Percentiles rank a stretch among this genome's conserved stretches.
Evolutionary conservation across 129 eudicot genomes (phyloP).

Genomic region (Pittosporum tobira): DNA sequence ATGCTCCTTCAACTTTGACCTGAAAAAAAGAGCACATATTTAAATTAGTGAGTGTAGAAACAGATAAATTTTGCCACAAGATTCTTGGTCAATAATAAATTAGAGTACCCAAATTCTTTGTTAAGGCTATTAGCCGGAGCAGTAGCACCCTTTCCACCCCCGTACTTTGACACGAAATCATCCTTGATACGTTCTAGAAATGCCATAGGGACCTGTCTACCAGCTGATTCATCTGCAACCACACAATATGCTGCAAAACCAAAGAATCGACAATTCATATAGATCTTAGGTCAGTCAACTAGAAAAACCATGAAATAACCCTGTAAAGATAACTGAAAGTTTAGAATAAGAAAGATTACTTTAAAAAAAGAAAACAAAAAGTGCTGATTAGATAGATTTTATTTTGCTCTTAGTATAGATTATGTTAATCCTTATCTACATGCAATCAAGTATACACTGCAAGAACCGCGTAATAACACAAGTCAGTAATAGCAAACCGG

Average conservation of each 20-base stretch:
- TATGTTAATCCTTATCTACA: no score
- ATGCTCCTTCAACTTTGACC: conserved; percentile 69
- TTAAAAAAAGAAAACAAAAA: not conserved
- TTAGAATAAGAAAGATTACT: not conserved
- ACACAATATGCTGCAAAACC: conserved; percentile 59
- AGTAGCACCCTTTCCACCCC: conserved; percentile 69
- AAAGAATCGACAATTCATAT: not conserved
- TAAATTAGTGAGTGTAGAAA: not conserved
- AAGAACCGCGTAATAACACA: no score
- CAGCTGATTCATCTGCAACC: conserved; percentile 71
- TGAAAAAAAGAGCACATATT: conserved; percentile 12
- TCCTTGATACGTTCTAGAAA: conserved; percentile 75
- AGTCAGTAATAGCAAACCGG: no score
- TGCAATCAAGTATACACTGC: no score
- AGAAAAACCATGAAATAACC: not conserved
- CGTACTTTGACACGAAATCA: conserved; percentile 56
- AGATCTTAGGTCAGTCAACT: not conserved
- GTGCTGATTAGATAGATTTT: no score
- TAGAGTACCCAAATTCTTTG: conserved; percentile 60
- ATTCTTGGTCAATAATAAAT: not conserved
- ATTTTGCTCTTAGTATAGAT: no score
- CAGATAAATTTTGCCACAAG: not conserved
- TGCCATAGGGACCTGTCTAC: conserved; percentile 71
- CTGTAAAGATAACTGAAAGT: not conserved
- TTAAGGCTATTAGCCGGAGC: conserved; percentile 60